Conservation (phyloP, 192 early-diverging fungal species). For the Podochytrium sp. region DNA sequence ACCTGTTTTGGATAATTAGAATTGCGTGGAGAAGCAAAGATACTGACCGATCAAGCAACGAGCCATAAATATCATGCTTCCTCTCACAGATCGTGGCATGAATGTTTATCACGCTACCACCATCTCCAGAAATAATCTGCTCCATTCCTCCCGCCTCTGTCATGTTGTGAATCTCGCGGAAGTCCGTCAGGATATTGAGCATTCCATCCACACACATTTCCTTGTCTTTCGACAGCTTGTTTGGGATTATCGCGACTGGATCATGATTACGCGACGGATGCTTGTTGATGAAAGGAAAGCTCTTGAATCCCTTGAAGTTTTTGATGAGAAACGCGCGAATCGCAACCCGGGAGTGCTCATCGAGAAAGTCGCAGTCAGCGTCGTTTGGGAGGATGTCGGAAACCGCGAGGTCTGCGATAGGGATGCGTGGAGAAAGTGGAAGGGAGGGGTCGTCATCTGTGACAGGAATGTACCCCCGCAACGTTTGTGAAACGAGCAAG, state of each 20-base stretch:
- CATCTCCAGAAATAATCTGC: neutral
- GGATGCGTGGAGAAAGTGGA: neutral
- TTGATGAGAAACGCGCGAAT: neutral
- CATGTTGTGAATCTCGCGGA: neutral
- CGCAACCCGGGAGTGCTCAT: neutral
- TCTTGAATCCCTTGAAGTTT: neutral
- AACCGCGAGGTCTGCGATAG: neutral
- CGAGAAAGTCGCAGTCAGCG: neutral
- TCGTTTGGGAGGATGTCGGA: neutral
- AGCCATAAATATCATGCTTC: neutral
- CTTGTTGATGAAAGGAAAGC: neutral
- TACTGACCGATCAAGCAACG: neutral
- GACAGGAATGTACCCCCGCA: neutral
- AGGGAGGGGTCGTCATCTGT: neutral
- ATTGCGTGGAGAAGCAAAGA: no score
- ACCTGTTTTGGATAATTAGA: no score
- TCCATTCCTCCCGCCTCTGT: neutral
- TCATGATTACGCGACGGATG: neutral
- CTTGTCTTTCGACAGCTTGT: neutral
- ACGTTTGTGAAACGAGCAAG: neutral
- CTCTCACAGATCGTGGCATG: neutral
- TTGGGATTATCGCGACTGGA: neutral
- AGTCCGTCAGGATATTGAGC: neutral
- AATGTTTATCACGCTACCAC: neutral
- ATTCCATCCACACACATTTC: neutral